Percentiles rank a stretch among this genome's conserved stretches.
phyloP scores from a whole-genome alignment of 2,329 filamentous ascomycete species.

The Colletotrichum eremochloae region DNA sequence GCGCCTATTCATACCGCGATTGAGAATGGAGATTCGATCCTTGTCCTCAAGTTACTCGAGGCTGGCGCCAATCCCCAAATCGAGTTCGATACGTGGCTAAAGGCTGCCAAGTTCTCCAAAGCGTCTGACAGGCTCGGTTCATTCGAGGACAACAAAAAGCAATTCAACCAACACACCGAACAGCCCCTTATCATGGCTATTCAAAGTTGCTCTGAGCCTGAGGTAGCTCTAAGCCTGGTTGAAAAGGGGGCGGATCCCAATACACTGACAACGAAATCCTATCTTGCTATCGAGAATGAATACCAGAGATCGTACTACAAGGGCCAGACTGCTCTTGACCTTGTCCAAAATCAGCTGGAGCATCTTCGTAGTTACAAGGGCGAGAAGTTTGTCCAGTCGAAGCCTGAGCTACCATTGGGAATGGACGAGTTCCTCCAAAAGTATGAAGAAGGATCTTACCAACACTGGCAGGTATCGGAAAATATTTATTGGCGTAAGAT shows the following conservation, averaged over 20 bases:
- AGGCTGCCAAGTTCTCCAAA: slow-evolving; percentile 63
- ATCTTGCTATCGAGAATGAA: slow-evolving; percentile 52
- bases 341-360: slow-evolving; percentile 67
- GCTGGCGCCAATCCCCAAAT: slow-evolving; percentile 72
- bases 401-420: slow-evolving; percentile 50
- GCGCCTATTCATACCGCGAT: slow-evolving; percentile 73
- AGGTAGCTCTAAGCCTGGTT: slow-evolving; percentile 70
- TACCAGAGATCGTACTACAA: slow-evolving; percentile 51
- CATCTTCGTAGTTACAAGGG: slow-evolving; percentile 61
- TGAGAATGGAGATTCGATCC: slow-evolving; percentile 61
- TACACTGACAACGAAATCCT: slow-evolving; percentile 60
- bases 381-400: slow-evolving; percentile 46
- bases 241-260: slow-evolving; percentile 76
- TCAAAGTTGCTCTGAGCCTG: slow-evolving; percentile 58
- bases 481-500: slow-evolving; percentile 52
- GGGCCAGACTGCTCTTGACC: slow-evolving; percentile 70
- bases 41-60: slow-evolving; percentile 72
- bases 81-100: slow-evolving; percentile 74
- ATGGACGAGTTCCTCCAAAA: slow-evolving; percentile 67
- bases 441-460: slow-evolving; percentile 69
- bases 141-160: slow-evolving; percentile 62
- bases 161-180: slow-evolving; percentile 62
- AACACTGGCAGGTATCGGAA: slow-evolving; percentile 65
- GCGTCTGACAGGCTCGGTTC: slow-evolving; percentile 53
- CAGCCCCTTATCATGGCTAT: slow-evolving; percentile 78